A percentile compares a stretch with the other conserved stretches of the same genome.
Evolutionary conservation across 257 asterid species (phyloP).

Genomic region (Jasminum sambac): DNA sequence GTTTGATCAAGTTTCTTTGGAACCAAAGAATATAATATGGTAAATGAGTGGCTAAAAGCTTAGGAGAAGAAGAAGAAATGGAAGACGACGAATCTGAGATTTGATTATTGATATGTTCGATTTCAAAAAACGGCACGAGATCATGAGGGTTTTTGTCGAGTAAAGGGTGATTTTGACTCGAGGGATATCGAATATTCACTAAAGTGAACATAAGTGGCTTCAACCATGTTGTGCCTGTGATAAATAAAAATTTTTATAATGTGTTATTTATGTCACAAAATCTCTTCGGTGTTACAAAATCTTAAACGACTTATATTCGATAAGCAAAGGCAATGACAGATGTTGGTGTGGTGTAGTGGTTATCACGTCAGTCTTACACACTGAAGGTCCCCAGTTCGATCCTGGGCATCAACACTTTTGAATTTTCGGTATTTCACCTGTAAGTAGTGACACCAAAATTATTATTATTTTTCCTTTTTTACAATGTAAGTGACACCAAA

Average conservation of each 20-base stretch:
- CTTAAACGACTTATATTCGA: not conserved
- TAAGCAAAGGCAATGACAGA: too few species aligned
- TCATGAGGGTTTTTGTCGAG: constrained; percentile 24
- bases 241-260: too few species aligned
- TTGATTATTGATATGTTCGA: constrained; percentile 30
- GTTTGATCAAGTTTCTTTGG: constrained; percentile 40
- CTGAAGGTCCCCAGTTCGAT: constrained; percentile 95
- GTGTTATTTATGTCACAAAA: too few species aligned
- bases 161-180: constrained; percentile 23
- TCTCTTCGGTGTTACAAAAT: too few species aligned
- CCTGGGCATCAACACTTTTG: constrained; percentile 66
- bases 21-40: too few species aligned
- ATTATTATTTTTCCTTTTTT: too few species aligned
- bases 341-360: constrained; percentile 67
- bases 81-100: constrained; percentile 31
- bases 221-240: constrained; percentile 54
- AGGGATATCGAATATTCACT: constrained; percentile 22
- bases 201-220: constrained; percentile 45
- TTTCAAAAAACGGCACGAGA: constrained; percentile 26
- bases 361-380: constrained; percentile 76
- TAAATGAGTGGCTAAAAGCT: constrained; percentile 41
- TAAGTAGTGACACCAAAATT: too few species aligned
- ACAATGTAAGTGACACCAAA: too few species aligned
- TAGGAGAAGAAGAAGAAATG: constrained; percentile 16
- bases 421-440: too few species aligned